These are phyloP conservation scores for Raphanus sativus DNA, from an alignment of 345 rosid genomes.

Conservation along the genomic window DNA sequence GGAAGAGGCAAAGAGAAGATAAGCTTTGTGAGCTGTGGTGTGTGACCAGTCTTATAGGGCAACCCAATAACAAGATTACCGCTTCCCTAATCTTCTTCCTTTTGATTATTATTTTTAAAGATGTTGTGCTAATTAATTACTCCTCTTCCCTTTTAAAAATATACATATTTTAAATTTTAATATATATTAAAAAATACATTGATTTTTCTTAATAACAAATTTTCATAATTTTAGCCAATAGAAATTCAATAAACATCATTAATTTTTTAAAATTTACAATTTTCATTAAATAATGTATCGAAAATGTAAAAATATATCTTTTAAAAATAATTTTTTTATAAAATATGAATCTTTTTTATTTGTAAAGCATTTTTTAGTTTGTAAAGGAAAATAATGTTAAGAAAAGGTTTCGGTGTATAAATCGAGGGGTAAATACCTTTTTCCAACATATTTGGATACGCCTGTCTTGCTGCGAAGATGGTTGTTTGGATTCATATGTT, in stretches of 20 bases:
- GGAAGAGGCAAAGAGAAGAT: slow-evolving; percentile 30
- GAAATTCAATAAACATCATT: too few relatives aligned
- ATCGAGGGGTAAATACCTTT: slow-evolving; percentile 31
- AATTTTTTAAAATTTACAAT: too few relatives aligned
- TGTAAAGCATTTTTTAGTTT: neutral
- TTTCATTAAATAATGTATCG: too few relatives aligned
- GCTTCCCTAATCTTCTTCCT: slow-evolving; percentile 24
- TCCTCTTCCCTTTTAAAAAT: too few relatives aligned
- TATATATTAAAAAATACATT: too few relatives aligned
- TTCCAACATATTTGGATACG: slow-evolving; percentile 41
- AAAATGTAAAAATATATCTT: too few relatives aligned
- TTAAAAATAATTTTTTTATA: too few relatives aligned
- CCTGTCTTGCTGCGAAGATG: slow-evolving; percentile 35
- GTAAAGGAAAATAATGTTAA: neutral
- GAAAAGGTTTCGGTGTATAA: neutral
- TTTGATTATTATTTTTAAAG: neutral
- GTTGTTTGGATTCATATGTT: slow-evolving; percentile 40
- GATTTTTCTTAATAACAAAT: too few relatives aligned
- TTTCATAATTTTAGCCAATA: too few relatives aligned
- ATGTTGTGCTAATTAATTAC: neutral
- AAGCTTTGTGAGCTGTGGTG: slow-evolving; percentile 27
- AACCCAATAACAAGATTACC: slow-evolving; percentile 16
- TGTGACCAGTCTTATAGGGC: slow-evolving; percentile 34
- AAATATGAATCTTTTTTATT: neutral
- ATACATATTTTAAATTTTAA: too few relatives aligned